Evolutionary conservation across 257 asterid genomes (phyloP), one percentile per base, ranked within the genome.

Genomic region (Solanum pimpinellifolium): DNA sequence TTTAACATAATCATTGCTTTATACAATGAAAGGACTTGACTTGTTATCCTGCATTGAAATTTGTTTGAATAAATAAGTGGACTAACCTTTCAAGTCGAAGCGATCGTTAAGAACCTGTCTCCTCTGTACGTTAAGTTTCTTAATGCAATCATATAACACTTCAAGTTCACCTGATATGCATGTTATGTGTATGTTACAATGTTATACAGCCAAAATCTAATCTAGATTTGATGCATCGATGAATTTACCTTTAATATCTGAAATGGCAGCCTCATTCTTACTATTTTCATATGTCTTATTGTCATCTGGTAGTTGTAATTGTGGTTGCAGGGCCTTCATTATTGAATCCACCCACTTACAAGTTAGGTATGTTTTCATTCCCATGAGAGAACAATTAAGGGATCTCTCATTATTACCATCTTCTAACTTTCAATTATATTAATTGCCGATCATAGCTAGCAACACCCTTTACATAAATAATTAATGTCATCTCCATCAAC

Each of bases 21-120:
- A 35, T 35, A 35, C 39, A 35, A 35, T 35, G 6, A 25, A 35
- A 41, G 44, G 44, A 41, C 44, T 41, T 56, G 44, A 41, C 44
- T 41, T 56, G 65, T 7, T 18, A 7, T 56, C 4, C 65, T 56
- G 11, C 65, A 56, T 56, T 56, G n/a, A 52, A 52, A 6, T 52
- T 52, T 52, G 62, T 52, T 52, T 52, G 62, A 52, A 56, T 56
- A 10, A 20, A 18, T 9, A 18, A 56, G 65, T 56, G 2, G 2
- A 56, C 65, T 44, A 11, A 87, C 89, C 89, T 87, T 87, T 87
- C 75, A 87, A 83, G 27, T 87, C 89, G 5, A 87, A 83, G 78
- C 83, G 83, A 8, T 87, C 85, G 83, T 83, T 87, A 70, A 87
- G 87, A 49, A 37, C 14, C 4, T 83, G 60, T 23, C 85, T 72